A percentile compares a stretch with the other conserved stretches of the same genome.
Evolutionary conservation across 768 basidiomycete species (phyloP).

Genomic region (Arthromyces matolae): DNA sequence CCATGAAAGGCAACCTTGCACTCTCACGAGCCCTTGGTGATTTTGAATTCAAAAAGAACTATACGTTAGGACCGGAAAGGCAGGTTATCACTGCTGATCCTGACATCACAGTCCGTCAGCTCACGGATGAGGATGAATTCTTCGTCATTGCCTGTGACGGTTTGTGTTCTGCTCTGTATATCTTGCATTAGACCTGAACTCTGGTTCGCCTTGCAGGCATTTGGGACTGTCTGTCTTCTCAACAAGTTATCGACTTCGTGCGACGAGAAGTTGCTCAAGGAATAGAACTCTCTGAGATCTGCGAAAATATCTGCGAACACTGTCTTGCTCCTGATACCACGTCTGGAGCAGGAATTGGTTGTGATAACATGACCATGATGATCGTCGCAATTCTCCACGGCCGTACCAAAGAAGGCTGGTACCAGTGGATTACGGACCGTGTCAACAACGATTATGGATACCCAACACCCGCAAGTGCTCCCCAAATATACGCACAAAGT

Average conservation of each 20-base stretch:
- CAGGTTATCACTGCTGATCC: conserved; percentile 96
- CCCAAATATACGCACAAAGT: conserved; percentile 69
- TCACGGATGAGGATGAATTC: conserved; percentile 92
- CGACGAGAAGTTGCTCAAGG: conserved; percentile 79
- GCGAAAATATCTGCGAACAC: conserved; percentile 86
- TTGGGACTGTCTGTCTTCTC: conserved; percentile 95
- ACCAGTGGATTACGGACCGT: conserved; percentile 80
- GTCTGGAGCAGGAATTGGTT: conserved; percentile 89
- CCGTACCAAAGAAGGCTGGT: conserved; percentile 90
- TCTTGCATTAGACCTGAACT: conserved; percentile 4
- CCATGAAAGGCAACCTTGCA: conserved; percentile 79
- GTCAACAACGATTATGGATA: conserved; percentile 75
- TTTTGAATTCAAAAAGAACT: conserved; percentile 98
- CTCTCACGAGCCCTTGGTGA: conserved; percentile 94
- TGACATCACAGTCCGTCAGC: conserved; percentile 78
- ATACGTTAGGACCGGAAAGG: conserved; percentile 70
- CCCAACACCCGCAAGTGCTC: conserved; percentile 68
- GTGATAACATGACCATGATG: conserved; percentile 98
- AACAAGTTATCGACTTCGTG: conserved; percentile 88
- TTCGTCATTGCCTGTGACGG: conserved; percentile 97
- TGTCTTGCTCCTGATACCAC: conserved; percentile 93
- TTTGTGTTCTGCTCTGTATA: conserved; percentile 29
- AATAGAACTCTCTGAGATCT: conserved; percentile 76
- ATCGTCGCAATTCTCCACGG: conserved; percentile 86
- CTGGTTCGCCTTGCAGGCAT: conserved; percentile 69